Percentiles rank a stretch among this genome's conserved stretches.
Conservation (phyloP, 495 filamentous ascomycete species). For the Xylaria acuta region DNA sequence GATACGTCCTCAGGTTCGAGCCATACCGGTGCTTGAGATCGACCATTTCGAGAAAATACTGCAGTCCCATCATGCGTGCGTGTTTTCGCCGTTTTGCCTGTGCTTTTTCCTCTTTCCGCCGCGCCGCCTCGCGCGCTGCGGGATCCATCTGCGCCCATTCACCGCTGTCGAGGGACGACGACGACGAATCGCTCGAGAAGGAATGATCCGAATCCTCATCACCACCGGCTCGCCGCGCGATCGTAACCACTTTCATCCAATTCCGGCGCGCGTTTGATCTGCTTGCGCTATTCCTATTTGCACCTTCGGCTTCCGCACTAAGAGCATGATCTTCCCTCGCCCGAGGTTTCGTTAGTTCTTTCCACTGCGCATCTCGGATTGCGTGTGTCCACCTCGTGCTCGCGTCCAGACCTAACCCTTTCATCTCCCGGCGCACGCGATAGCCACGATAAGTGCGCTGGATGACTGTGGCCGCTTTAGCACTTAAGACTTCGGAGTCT, state of each 20-base stretch:
- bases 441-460: slow-evolving; percentile 77
- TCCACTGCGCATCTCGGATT: slow-evolving; percentile 69
- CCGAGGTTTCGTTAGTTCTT: slow-evolving; percentile 57
- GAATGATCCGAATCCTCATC: slow-evolving; percentile 58
- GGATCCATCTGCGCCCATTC: slow-evolving; percentile 43
- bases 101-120: slow-evolving; percentile 51
- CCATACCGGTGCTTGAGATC: slow-evolving; percentile 90
- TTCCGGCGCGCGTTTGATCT: slow-evolving; percentile 60
- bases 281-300: slow-evolving; percentile 22
- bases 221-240: slow-evolving; percentile 72
- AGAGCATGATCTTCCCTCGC: slow-evolving; percentile 38
- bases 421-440: slow-evolving; percentile 67
- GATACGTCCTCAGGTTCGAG: slow-evolving; percentile 81
- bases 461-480: slow-evolving; percentile 60
- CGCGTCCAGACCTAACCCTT: slow-evolving; percentile 68
- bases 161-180: slow-evolving; percentile 39
- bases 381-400: slow-evolving; percentile 73
- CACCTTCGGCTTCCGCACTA: slow-evolving; percentile 15
- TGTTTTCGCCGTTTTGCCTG: slow-evolving; percentile 56
- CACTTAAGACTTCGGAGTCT: slow-evolving; percentile 25
- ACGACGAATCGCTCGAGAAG: slow-evolving; percentile 34
- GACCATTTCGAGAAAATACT: slow-evolving; percentile 94
- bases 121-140: slow-evolving; percentile 44
- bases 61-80: slow-evolving; percentile 82
- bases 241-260: slow-evolving; percentile 75